These are phyloP conservation scores for Circinella minor DNA, from an alignment of 371 early-diverging fungal species.

Conservation along the genomic window DNA sequence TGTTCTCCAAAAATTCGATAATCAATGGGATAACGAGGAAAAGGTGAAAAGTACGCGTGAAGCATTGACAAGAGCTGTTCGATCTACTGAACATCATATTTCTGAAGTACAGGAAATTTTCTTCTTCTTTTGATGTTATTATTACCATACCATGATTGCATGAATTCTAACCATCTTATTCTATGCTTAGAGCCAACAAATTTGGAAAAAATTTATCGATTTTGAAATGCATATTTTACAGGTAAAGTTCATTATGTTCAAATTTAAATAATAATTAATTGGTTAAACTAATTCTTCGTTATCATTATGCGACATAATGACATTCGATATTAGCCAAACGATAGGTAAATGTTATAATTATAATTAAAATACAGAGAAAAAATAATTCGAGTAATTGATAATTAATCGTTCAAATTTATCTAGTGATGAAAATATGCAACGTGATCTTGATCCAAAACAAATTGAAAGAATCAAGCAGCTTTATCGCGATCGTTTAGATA, in stretches of 20 bases:
- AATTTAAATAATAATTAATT: too few species aligned
- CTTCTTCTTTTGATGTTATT: too few species aligned
- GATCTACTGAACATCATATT: conserved; percentile 54
- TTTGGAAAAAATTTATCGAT: conserved; percentile 60
- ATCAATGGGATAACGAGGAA: conserved; percentile 29
- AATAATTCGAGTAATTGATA: too few species aligned
- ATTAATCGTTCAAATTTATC: neutral
- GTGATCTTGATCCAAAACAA: conserved; percentile 20
- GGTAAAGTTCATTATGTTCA: conserved; percentile 10
- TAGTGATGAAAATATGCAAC: neutral
- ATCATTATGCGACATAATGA: too few species aligned
- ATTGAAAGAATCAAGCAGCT: conserved; percentile 33
- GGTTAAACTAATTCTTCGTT: too few species aligned
- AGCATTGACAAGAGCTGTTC: conserved; percentile 42
- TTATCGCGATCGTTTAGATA: conserved; percentile 51
- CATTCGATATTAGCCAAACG: conserved; percentile 1
- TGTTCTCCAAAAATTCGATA: conserved; percentile 37
- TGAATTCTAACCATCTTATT: neutral
- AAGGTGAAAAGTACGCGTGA: conserved; percentile 39
- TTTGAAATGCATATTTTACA: conserved; percentile 54
- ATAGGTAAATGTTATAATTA: conserved; percentile 21
- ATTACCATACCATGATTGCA: too few species aligned
- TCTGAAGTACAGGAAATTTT: conserved; percentile 14
- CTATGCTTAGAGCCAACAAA: conserved; percentile 49
- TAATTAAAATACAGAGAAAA: neutral